These are phyloP conservation scores for Trametes punicea DNA, from an alignment of 768 basidiomycete genomes.

Conservation along the genomic window DNA sequence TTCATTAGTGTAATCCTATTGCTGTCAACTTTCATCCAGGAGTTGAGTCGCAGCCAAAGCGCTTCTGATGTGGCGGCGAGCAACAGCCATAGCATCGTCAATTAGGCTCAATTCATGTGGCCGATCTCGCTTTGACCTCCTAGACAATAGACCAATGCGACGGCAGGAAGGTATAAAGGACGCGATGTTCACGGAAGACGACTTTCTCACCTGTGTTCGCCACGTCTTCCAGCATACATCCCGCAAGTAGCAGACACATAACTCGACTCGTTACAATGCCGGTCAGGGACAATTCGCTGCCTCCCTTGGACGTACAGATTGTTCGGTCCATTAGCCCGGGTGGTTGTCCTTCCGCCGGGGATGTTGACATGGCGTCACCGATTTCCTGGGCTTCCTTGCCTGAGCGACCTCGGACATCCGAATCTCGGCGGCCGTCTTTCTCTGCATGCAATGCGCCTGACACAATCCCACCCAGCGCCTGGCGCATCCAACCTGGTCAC, in stretches of 20 bases:
- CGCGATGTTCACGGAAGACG: not conserved
- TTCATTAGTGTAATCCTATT: slow-evolving; percentile 14
- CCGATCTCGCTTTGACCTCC: slow-evolving; percentile 5
- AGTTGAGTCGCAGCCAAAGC: not conserved
- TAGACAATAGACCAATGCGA: slow-evolving; percentile 11
- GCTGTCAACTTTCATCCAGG: not conserved
- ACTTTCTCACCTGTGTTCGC: not conserved
- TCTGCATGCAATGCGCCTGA: slow-evolving; percentile 5
- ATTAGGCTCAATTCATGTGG: slow-evolving; percentile 6
- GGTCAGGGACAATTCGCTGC: not conserved
- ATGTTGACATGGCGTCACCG: slow-evolving; percentile 6
- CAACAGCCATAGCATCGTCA: slow-evolving; percentile 6
- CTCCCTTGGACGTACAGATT: slow-evolving; percentile 4
- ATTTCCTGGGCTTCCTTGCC: slow-evolving; percentile 10
- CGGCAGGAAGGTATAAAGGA: slow-evolving; percentile 2
- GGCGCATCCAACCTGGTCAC: slow-evolving; percentile 18
- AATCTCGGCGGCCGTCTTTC: slow-evolving; percentile 17
- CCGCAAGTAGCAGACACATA: not conserved
- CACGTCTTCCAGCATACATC: not conserved
- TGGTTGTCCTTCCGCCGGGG: slow-evolving; percentile 13
- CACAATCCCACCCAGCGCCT: slow-evolving; percentile 4
- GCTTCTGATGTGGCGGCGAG: not conserved
- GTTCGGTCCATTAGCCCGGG: slow-evolving; percentile 17
- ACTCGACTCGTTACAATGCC: not conserved
- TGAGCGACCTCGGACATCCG: slow-evolving; percentile 12